These are phyloP conservation scores for Aureobasidium sp. DNA, from an alignment of 2,329 filamentous ascomycete species.

Conservation along the genomic window DNA sequence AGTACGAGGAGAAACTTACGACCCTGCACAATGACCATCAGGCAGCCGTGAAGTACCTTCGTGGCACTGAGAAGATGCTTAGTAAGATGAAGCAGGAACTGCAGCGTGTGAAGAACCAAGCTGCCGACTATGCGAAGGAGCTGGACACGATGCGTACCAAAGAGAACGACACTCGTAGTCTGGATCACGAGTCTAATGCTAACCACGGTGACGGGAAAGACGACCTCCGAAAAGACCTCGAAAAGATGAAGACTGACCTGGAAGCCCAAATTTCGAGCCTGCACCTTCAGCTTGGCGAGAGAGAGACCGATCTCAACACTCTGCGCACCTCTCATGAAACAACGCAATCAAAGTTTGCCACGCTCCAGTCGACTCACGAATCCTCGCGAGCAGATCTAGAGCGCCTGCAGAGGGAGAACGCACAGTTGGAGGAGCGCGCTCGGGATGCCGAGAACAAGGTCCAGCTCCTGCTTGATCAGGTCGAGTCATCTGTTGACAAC, in stretches of 20 bases:
- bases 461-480: conserved; percentile 84
- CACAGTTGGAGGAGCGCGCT: conserved; percentile 72
- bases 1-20: conserved; percentile 86
- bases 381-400: conserved; percentile 63
- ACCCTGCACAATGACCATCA: conserved; percentile 97
- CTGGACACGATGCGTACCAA: conserved; percentile 42
- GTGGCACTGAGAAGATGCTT: conserved; percentile 98
- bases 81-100: conserved; percentile 98
- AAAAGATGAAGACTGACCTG: conserved; percentile 62
- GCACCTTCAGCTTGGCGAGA: conserved; percentile 59
- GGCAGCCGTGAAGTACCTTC: conserved; percentile 95
- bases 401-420: conserved; percentile 75
- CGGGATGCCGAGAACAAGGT: conserved; percentile 90
- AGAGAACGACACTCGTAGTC: conserved; percentile 17
- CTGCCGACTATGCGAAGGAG: conserved; percentile 73
- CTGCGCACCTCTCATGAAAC: conserved; percentile 46
- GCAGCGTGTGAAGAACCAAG: conserved; percentile 83
- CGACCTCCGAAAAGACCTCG: conserved; percentile 61
- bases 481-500: conserved; percentile 87
- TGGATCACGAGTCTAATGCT: conserved; percentile 26
- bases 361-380: conserved; percentile 34
- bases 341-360: conserved; percentile 44
- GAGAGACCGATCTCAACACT: conserved; percentile 62
- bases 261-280: conserved; percentile 65
- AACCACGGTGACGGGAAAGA: conserved; percentile 72